Percentiles rank a stretch among this genome's conserved stretches.
phyloP scores from a whole-genome alignment of 371 early-diverging fungal species.

The Saksenaea vasiformis region DNA sequence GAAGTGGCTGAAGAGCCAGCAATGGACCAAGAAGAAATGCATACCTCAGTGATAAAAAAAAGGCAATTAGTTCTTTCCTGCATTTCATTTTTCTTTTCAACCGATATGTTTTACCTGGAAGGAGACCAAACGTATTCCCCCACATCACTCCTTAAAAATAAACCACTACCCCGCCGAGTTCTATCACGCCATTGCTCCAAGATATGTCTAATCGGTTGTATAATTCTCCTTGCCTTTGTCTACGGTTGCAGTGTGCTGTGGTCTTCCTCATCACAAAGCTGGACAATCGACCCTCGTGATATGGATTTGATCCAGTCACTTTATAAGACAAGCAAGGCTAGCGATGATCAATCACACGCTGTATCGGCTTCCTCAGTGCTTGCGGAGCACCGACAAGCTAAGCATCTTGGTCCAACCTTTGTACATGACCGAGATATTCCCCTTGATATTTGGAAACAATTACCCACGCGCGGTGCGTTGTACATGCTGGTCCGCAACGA shows the following conservation, averaged over 20 bases:
- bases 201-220: constrained; percentile 4
- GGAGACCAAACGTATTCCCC: constrained; percentile 5
- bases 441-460: constrained; percentile 18
- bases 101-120: constrained; percentile 10
- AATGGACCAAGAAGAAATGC: too few species aligned
- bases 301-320: constrained; percentile 9
- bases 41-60: not conserved
- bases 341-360: too few species aligned
- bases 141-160: not conserved
- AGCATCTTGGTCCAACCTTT: constrained; percentile 4
- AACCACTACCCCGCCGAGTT: constrained; percentile 7
- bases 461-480: constrained; percentile 39
- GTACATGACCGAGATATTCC: constrained; percentile 11
- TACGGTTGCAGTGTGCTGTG: constrained; percentile 11
- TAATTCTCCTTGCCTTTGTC: not conserved
- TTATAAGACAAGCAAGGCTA: not conserved
- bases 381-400: not conserved
- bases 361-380: not conserved
- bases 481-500: constrained; percentile 44
- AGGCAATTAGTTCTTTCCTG: not conserved
- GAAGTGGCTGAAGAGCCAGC: too few species aligned
- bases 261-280: constrained; percentile 8
- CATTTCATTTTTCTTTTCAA: not conserved
- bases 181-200: constrained; percentile 11
- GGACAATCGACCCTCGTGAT: constrained; percentile 11